Evolutionary conservation across 2,329 filamentous ascomycete species (phyloP).

Genomic region (Elsinoe australis): DNA sequence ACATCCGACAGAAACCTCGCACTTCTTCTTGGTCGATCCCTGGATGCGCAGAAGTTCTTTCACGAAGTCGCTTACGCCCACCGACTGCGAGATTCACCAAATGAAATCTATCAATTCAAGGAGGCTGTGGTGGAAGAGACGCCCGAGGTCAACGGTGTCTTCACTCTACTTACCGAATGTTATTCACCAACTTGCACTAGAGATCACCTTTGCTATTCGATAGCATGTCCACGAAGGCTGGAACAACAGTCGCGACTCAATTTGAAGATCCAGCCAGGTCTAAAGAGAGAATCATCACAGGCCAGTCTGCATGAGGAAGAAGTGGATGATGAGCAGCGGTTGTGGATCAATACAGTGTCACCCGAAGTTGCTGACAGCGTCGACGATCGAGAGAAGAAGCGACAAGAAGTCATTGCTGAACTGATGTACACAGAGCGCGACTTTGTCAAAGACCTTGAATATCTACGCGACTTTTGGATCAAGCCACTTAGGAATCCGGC

Average conservation of each 20-base stretch:
- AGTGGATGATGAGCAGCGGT: conserved; percentile 88
- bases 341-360: conserved; percentile 98
- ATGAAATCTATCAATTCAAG: conserved; percentile 93
- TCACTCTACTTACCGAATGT: conserved; percentile 91
- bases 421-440: conserved; percentile 98
- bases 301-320: conserved; percentile 69
- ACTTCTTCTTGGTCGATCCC: conserved; percentile 75
- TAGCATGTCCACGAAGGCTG: conserved; percentile 84
- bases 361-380: conserved; percentile 90
- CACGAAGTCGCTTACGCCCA: conserved; percentile 99
- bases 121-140: conserved; percentile 85
- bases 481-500: conserved; percentile 72
- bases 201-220: conserved; percentile 94
- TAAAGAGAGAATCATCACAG: conserved; percentile 64
- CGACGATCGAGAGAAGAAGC: conserved; percentile 87
- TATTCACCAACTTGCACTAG: conserved; percentile 96
- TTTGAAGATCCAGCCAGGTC: conserved; percentile 80
- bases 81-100: conserved; percentile 82
- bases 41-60: conserved; percentile 98
- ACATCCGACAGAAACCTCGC: conserved; percentile 94
- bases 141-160: conserved; percentile 86
- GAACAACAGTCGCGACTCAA: conserved; percentile 94
- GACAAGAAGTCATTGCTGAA: conserved; percentile 96
- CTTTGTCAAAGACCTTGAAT: conserved; percentile 98
- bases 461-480: conserved; percentile 98